A percentile compares a stretch with the other conserved stretches of the same genome.
Evolutionary conservation across 805 yeast genomes (phyloP).

Genomic region (Myxozyma nipponensis): DNA sequence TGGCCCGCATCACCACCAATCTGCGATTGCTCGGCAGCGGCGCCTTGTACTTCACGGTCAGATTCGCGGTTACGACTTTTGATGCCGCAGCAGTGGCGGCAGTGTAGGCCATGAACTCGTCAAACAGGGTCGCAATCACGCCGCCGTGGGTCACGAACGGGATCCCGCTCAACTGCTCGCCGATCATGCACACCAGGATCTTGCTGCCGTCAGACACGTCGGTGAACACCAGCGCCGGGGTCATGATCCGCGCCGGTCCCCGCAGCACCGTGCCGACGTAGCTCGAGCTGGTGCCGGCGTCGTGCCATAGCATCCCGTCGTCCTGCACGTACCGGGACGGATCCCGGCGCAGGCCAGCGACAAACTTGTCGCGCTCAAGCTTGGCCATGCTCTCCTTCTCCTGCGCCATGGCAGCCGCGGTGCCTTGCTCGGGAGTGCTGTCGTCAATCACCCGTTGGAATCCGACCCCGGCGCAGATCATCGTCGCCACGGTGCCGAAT

Average conservation of each 20-base stretch:
- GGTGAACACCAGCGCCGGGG: constrained; percentile 67
- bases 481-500: too few relatives aligned
- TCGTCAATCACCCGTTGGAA: too few relatives aligned
- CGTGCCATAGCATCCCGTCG: too few relatives aligned
- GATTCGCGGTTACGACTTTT: constrained; percentile 26
- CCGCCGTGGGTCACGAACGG: constrained; percentile 59
- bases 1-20: neutral
- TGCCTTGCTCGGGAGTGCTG: too few relatives aligned
- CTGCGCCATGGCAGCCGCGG: constrained; percentile 14
- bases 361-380: constrained; percentile 17
- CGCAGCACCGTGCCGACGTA: too few relatives aligned
- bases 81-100: too few relatives aligned
- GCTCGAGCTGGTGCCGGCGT: too few relatives aligned
- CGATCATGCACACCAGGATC: constrained; percentile 53
- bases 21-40: neutral
- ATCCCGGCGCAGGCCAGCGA: constrained; percentile 29
- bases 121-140: constrained; percentile 68
- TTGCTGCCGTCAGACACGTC: constrained; percentile 50
- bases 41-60: constrained; percentile 15
- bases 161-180: constrained; percentile 54
- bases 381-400: constrained; percentile 5
- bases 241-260: constrained; percentile 66
- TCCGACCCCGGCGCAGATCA: too few relatives aligned
- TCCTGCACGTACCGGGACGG: constrained; percentile 25
- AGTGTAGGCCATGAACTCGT: constrained; percentile 58